A percentile compares a stretch with the other conserved stretches of the same genome.
Evolutionary conservation across 192 early-diverging fungal genomes (phyloP).

Genomic region (Oehlia diaphana): DNA sequence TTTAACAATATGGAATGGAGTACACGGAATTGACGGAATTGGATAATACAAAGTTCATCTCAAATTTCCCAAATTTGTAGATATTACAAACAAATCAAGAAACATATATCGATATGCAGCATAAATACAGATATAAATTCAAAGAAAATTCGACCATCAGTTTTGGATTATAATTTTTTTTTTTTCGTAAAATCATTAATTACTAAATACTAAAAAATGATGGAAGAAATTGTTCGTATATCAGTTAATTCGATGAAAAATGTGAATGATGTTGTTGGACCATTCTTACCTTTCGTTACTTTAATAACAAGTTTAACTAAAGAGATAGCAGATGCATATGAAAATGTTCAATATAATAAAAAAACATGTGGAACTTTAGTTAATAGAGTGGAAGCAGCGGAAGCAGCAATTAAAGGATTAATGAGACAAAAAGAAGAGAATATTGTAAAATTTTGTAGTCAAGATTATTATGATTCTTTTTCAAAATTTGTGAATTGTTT

Average conservation of each 20-base stretch:
- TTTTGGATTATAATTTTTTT: too few relatives aligned
- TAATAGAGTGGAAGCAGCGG: background rate
- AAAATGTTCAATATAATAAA: slow-evolving; percentile 21
- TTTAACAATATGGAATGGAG: too few relatives aligned
- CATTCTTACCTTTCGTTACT: background rate
- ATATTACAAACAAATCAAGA: too few relatives aligned
- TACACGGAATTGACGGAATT: too few relatives aligned
- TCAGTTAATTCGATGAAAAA: background rate
- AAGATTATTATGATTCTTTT: slow-evolving; percentile 20
- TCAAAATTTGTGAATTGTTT: background rate
- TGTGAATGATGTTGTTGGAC: background rate
- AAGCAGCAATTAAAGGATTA: slow-evolving; percentile 4
- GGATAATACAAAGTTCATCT: too few relatives aligned
- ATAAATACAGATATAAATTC: too few relatives aligned
- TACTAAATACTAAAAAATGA: too few relatives aligned
- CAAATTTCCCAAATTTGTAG: too few relatives aligned
- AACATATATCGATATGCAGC: too few relatives aligned
- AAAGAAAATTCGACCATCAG: too few relatives aligned
- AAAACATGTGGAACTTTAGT: slow-evolving; percentile 14
- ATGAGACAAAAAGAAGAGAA: background rate
- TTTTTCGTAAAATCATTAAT: too few relatives aligned
- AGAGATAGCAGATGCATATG: background rate
- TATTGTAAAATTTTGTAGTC: background rate
- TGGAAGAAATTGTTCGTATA: too few relatives aligned
- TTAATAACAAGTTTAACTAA: background rate